These are phyloP conservation scores for Sanghuangporus weigelae DNA, from an alignment of 1,284 basidiomycete species.

Conservation along the genomic window DNA sequence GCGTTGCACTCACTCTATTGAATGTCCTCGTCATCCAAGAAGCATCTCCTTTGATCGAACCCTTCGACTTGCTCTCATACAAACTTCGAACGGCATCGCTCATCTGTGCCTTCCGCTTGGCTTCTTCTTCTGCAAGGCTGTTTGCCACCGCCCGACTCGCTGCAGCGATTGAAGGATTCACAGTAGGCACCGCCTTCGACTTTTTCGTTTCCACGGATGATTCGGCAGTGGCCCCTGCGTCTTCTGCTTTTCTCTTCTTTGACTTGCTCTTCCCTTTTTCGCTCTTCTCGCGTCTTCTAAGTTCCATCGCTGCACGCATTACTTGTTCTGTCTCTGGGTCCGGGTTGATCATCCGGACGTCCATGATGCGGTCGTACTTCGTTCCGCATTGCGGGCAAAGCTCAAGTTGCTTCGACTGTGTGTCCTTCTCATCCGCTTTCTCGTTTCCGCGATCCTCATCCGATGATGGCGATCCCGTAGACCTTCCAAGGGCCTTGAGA, in stretches of 20 bases:
- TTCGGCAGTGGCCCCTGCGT: conserved; percentile 22
- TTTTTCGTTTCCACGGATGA: conserved; percentile 29
- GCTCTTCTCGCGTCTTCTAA: conserved; percentile 34
- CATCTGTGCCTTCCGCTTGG: conserved; percentile 70
- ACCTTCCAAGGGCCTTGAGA: conserved; percentile 52
- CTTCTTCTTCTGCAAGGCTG: conserved; percentile 65
- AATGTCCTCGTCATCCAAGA: conserved; percentile 85
- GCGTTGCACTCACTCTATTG: conserved; percentile 54
- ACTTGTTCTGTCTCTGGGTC: conserved; percentile 50
- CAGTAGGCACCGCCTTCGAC: conserved; percentile 35
- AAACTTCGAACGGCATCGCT: conserved; percentile 70
- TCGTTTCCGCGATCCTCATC: conserved; percentile 22
- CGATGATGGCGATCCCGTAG: conserved; percentile 32
- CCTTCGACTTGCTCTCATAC: conserved; percentile 49
- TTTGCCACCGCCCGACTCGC: conserved; percentile 57
- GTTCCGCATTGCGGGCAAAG: conserved; percentile 71
- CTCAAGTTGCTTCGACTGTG: conserved; percentile 34
- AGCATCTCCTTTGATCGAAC: conserved; percentile 45
- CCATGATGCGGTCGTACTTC: conserved; percentile 53
- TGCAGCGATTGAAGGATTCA: conserved; percentile 50
- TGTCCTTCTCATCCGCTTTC: conserved; percentile 19
- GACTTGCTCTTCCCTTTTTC: conserved; percentile 56
- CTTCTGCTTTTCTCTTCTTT: conserved; percentile 32
- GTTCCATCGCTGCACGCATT: conserved; percentile 49
- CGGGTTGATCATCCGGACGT: conserved; percentile 62